These are phyloP conservation scores for Citrus cavaleriei DNA, from an alignment of 345 rosid species.

Conservation along the genomic window DNA sequence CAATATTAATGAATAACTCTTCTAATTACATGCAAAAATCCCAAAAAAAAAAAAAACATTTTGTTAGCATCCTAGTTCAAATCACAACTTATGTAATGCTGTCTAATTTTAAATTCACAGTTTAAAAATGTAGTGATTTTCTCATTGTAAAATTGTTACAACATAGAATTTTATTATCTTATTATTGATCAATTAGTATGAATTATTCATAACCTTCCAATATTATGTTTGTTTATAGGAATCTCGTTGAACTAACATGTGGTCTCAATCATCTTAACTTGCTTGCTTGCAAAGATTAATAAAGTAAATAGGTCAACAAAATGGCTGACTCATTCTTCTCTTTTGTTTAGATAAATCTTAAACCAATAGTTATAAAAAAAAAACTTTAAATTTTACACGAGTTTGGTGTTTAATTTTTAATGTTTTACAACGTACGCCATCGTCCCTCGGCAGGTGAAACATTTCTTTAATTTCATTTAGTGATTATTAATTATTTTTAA, in stretches of 20 bases:
- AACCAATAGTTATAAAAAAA: neutral
- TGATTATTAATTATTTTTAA: neutral
- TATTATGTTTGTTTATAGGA: neutral
- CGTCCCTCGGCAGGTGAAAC: conserved; percentile 1
- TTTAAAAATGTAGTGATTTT: no score
- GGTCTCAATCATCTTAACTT: conserved; percentile 36
- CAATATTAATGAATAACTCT: neutral
- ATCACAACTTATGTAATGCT: no score
- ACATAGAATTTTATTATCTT: no score
- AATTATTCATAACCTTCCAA: neutral
- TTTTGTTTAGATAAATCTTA: neutral
- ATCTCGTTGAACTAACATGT: conserved; percentile 19
- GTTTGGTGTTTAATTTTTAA: neutral
- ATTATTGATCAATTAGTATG: no score
- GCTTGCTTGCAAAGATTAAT: conserved; percentile 24
- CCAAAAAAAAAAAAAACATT: neutral
- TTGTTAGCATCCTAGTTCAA: neutral
- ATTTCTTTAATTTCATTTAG: neutral
- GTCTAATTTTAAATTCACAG: no score
- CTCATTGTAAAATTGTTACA: no score
- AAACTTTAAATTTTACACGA: no score
- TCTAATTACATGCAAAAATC: neutral
- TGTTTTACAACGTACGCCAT: conserved; percentile 9
- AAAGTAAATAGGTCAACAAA: conserved; percentile 22
- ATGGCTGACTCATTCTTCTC: conserved; percentile 15